A percentile compares a stretch with the other conserved stretches of the same genome.
Conservation (phyloP, 2,329 filamentous ascomycete species). For the Aspergillus fumigatiaffinis region DNA sequence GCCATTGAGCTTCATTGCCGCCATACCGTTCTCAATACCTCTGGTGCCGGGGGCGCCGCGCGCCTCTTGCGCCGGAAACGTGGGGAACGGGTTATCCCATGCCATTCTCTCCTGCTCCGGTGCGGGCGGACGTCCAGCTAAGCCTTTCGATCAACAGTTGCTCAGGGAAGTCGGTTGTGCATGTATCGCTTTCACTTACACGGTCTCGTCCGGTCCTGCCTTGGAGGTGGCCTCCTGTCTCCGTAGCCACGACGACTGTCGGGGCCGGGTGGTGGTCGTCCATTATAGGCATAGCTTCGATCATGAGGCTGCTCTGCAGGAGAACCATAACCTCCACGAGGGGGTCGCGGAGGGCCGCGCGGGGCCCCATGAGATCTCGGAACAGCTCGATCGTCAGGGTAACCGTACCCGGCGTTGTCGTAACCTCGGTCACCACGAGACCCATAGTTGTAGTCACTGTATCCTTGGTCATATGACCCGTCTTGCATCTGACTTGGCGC, state of each 20-base stretch:
- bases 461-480: constrained; percentile 21
- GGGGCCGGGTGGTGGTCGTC: constrained; percentile 24
- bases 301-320: constrained; percentile 13
- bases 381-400: constrained; percentile 22
- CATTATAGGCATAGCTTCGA: constrained; percentile 22
- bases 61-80: constrained; percentile 29
- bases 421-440: constrained; percentile 21
- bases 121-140: constrained; percentile 24
- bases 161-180: not conserved
- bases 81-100: constrained; percentile 51
- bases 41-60: constrained; percentile 30
- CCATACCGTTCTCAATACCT: constrained; percentile 37
- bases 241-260: constrained; percentile 24
- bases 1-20: constrained; percentile 37
- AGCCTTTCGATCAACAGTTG: constrained; percentile 11
- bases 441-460: constrained; percentile 26
- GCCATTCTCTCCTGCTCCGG: constrained; percentile 35
- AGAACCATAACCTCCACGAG: constrained; percentile 28
- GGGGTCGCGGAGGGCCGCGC: constrained; percentile 27
- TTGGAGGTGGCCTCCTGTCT: constrained; percentile 27
- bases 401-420: constrained; percentile 24
- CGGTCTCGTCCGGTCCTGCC: constrained; percentile 27
- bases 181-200: constrained; percentile 24
- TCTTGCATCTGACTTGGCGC: constrained; percentile 19
- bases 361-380: constrained; percentile 24